Evolutionary conservation across 2,329 filamentous ascomycete species (phyloP), one percentile per base, ranked within the genome.

Genomic region (Fusarium incarnatum): DNA sequence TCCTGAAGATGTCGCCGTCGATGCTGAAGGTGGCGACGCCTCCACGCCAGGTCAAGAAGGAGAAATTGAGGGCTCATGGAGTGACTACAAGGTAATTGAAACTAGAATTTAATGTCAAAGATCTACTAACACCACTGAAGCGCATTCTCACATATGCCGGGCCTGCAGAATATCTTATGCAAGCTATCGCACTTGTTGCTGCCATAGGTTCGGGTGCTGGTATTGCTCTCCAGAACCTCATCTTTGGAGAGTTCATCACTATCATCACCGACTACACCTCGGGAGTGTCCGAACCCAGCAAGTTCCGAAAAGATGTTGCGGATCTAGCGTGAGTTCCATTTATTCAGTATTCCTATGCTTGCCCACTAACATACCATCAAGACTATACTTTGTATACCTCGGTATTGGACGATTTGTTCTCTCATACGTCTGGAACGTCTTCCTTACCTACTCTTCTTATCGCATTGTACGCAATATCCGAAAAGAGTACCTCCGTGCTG

Each of bases 311-410:
- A 18, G 78, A 80, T 15, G 73, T 74, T 30, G 73, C 72, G n/a
- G 73, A 74, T 22, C 68, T 79, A 30, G 77, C 79, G 79, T 80
- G 56, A 59, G 78, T 87, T 54, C 74, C 61, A 81, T 8, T 13
- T 18, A 28, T 27, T 16, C 32, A 34, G 32, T n/a, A 2, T 18
- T 34, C 6, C 23, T 34, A n/a, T 18, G 4, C 5, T 25, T 6
- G 85, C 45, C 70, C 64, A 15, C 64, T 73, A 23, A 71, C 28
- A 9, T 12, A 25, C 5, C 16, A 22, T 20, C 18, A 25, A 85
- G 84, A 1, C 77, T 89, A 8, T 89, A 85, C 73, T 88, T 89
- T 69, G 80, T 89, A 27, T 89, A 88, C 65, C 79, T 89, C 15
- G 88, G 88, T 70, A 79, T 88, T 53, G 87, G 77, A 0, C 83